Evolutionary conservation across 2,329 filamentous ascomycete genomes (phyloP), one percentile per base, ranked within the genome.

Genomic region (Fusarium sp.): DNA sequence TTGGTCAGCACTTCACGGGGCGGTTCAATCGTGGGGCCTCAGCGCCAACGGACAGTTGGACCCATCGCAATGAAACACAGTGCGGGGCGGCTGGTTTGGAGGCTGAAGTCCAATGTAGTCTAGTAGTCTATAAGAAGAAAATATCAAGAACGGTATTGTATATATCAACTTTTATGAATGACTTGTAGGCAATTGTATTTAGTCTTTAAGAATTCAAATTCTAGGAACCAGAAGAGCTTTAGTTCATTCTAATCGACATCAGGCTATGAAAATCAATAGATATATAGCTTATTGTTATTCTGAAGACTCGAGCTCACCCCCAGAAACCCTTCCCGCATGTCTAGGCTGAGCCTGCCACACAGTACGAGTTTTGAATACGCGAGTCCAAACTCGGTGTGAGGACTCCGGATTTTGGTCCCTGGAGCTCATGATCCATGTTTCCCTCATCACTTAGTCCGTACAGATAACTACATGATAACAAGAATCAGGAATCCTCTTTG

Each of bases 11-110:
- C 48, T 38, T 52, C 38, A 41, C 19, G 19, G 25, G 44, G 44
- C 44, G 27, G 38, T 63, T 62, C 39, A 70, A 66, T 57, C 48
- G 39, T 57, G 63, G 61, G 69, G 48, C 67, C 45, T 55, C 60
- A 69, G 72, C 63, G 60, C 57, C 61, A 71, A 69, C 54, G 49
- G 70, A 51, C 44, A 51, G 69, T 60, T 52, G 60, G 55, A 49
- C 44, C 52, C 59, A 51, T 44, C 70, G 63, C 46, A 57, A 66
- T 73, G 66, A 73, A 73, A 73, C 70, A 73, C 71, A 73, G 70
- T 73, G 70, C 70, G 70, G 66, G 51, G 60, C 69, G 37, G 37
- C n/a, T 54, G 27, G 46, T 45, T 29, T 57, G 42, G 35, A 69
- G 52, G 59, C 46, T 64, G 60, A 44, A 45, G 51, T 25, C 46